These are phyloP conservation scores for Breynia disticha DNA, from an alignment of 441 rosid species.

Conservation along the genomic window DNA sequence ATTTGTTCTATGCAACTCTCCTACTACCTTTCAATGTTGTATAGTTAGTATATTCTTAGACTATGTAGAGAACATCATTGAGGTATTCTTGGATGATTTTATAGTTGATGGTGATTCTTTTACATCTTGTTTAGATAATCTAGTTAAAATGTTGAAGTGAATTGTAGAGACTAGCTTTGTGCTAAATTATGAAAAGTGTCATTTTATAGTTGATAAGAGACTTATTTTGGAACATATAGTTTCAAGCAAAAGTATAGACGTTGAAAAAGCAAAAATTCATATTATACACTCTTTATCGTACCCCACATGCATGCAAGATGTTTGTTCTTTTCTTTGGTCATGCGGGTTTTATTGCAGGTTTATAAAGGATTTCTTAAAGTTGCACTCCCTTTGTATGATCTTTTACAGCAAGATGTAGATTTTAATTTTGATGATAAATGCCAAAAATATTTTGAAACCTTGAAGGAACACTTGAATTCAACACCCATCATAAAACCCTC, in stretches of 20 bases:
- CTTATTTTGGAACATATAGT: not conserved
- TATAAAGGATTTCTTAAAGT: not conserved
- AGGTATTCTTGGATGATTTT: conserved; percentile 2
- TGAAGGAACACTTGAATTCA: not conserved
- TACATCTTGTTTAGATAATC: not conserved
- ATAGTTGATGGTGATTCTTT: not conserved
- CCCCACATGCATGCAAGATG: not conserved
- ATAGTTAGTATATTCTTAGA: not conserved
- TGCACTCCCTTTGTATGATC: not conserved
- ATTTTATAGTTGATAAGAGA: conserved; percentile 1
- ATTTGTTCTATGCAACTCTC: too few species aligned
- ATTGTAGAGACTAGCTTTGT: not conserved
- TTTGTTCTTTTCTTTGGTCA: too few species aligned
- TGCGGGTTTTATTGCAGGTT: too few species aligned
- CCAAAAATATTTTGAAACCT: not conserved
- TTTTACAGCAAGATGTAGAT: not conserved
- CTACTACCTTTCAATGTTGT: not conserved
- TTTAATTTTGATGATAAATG: not conserved
- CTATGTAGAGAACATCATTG: not conserved
- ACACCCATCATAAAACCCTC: not conserved
- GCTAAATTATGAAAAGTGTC: conserved; percentile 1
- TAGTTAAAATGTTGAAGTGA: too few species aligned
- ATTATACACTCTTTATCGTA: not conserved
- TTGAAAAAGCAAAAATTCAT: too few species aligned
- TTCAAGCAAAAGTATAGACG: too few species aligned